Conservation (phyloP, 768 basidiomycete genomes). For the Tylopilus vinaceipallidus region DNA sequence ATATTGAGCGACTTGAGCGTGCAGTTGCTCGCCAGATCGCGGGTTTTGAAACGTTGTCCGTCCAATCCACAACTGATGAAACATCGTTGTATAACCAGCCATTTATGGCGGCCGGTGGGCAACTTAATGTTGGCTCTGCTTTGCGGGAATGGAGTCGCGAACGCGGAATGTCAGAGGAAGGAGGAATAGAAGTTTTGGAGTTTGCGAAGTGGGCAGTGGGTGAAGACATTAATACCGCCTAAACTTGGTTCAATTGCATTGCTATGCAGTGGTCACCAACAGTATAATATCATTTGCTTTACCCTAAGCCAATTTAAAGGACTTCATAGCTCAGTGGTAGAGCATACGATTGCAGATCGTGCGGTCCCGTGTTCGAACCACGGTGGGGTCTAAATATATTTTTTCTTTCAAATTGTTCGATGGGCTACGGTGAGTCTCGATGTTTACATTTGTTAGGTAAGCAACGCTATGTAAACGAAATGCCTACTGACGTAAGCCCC, state of each 20-base stretch:
- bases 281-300: no score
- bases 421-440: no score
- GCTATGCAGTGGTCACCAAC: no score
- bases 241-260: no score
- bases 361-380: constrained; percentile 57
- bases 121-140: constrained; percentile 33
- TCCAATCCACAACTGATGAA: constrained; percentile 42
- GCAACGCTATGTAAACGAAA: no score
- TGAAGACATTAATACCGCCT: constrained; percentile 35
- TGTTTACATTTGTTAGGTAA: no score
- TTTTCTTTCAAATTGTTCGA: constrained; percentile 8
- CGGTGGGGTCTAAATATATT: constrained; percentile 45
- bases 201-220: constrained; percentile 69
- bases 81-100: constrained; percentile 69
- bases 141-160: constrained; percentile 55
- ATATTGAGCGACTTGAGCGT: constrained; percentile 64
- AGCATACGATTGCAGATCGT: constrained; percentile 62
- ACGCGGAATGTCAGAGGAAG: constrained; percentile 41
- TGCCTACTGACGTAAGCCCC: constrained; percentile 4
- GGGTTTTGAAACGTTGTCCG: constrained; percentile 68
- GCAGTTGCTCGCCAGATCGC: constrained; percentile 82
- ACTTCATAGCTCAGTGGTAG: constrained; percentile 48
- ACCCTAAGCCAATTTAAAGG: constrained; percentile 5
- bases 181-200: constrained; percentile 40
- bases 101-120: constrained; percentile 72